Percentiles rank a stretch among this genome's conserved stretches.
Conservation (phyloP, 257 asterid species). For the Rhazya stricta region DNA sequence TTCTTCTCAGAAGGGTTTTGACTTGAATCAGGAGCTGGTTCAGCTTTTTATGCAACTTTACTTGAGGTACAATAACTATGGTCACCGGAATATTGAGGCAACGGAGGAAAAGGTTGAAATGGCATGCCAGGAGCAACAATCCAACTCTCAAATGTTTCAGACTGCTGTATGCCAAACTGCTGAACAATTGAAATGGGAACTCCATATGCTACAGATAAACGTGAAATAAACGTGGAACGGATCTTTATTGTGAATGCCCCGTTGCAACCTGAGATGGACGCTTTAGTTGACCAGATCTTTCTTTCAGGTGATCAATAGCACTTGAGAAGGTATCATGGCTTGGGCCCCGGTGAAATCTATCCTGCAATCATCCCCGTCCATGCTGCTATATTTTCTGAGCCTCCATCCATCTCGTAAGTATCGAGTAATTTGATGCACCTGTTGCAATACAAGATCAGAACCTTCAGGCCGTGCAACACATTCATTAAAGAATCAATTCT, state of each 20-base stretch:
- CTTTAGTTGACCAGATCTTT: conserved; percentile 20
- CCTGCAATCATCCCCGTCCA: conserved; percentile 43
- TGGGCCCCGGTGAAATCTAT: too few species aligned
- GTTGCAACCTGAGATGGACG: conserved; percentile 31
- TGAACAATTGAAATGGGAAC: conserved; percentile 47
- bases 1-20: too few species aligned
- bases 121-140: conserved; percentile 64
- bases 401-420: conserved; percentile 85
- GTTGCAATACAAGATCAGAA: conserved; percentile 18
- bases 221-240: too few species aligned
- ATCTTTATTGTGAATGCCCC: conserved; percentile 52
- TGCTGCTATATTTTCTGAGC: conserved; percentile 46
- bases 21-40: conserved; percentile 28
- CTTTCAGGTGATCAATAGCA: conserved; percentile 22
- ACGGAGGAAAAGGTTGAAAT: conserved; percentile 78
- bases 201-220: conserved; percentile 58
- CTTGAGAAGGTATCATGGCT: conserved; percentile 29
- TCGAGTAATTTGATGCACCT: conserved; percentile 88
- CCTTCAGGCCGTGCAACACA: conserved; percentile 17
- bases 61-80: conserved; percentile 23
- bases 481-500: background rate
- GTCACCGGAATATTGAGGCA: conserved; percentile 50
- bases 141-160: conserved; percentile 40
- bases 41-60: conserved; percentile 35
- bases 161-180: conserved; percentile 39